Evolutionary conservation across 352 stramenopile species (phyloP), one percentile per base, ranked within the genome.

Genomic region (Phytophthora macrochlamydospora): DNA sequence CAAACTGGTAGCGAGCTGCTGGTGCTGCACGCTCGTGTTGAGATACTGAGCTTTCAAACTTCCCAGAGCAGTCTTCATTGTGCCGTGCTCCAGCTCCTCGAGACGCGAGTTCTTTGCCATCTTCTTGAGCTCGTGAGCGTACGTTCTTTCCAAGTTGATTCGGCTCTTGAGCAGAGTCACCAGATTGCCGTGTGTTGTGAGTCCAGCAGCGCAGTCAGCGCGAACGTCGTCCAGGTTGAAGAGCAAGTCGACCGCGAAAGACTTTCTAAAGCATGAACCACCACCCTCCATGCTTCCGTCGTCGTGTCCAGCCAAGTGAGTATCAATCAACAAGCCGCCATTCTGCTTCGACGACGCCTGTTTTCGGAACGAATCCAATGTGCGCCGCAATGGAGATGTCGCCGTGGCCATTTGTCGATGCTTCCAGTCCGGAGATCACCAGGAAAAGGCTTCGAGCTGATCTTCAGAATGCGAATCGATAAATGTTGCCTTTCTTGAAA

Each of bases 11-110:
- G 87, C 87, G 4, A 95, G 69, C 8, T 78, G 62, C 18, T 80
- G 75, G 63, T 95, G 87, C 67, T 95, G 87, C 49, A 92, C 85
- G 37, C 87, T 92, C 38, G 85, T 90, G 69, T 95, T 94, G 43
- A 90, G 54, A 54, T 94, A 95, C 70, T 94, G 87, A 3, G 81
- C 78, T 52, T 75, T 74, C 51, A 95, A 67, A 52, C 74, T 82
- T 3, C 70, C 73, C 38, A 94, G 75, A 2, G 87, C 85, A 42
- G 76, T 73, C 43, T 83, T 71, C 64, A 85, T 83, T 24, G 76
- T 86, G 37, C 81, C 73, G 24, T 79, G 59, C 42, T 88, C 82
- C 18, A 81, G 57, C 35, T 88, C 80, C 4, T 93, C 81, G 2
- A 92, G 59, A 30, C 81, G 73, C 31, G 81, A 87, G 33, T 75